Evolutionary conservation across 805 yeast genomes (phyloP), one percentile per base, ranked within the genome.

Genomic region (Cyberlindnera japonica): DNA sequence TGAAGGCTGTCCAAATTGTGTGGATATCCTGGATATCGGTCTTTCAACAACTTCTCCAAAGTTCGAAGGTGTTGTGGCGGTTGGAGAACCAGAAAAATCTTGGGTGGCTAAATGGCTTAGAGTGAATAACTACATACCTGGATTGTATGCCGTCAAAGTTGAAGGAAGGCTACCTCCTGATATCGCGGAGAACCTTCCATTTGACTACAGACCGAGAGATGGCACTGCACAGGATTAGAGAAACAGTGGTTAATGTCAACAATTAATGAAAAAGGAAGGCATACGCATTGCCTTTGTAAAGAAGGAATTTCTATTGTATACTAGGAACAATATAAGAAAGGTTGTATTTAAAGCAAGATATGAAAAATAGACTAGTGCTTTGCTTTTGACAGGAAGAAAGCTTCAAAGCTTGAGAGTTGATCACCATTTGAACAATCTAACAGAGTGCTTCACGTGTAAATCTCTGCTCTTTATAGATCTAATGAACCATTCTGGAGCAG

Each of bases 101-200:
- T 91, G 99, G 99, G 96, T 88, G 28, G 96, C 96, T 13, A 79
- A 85, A 58, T 91, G 99, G 99, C 69, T 91, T 41, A 78, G 97
- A 62, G 82, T 91, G 23, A 95, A 87, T 56, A 82, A 86, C 14
- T 87, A 88, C 59, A 81, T 79, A 17, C 85, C 95, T 1, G 99
- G 98, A 0, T 61, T 91, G 53, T 89, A 93, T 54, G 99, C 99
- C 1, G 95, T 90, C 22, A 86, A 91, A 57, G 91, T 93, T 6
- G 83, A 80, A 51, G 99, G 99, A 25, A 81, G 87, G 53, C 68
- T 93, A 36, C 97, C 98, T 2, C 86, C 84, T 7, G 96, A 91
- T 49, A 79, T 88, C 26, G 75, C 84, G 7, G 79, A 75, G 31
- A 84, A 81, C 39, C 68, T 93, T 56, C 81, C 79, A 29, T 28